A percentile compares a stretch with the other conserved stretches of the same genome.
Evolutionary conservation across 2,329 filamentous ascomycete genomes (phyloP).

Genomic region (Pseudogymnoascus sp.): DNA sequence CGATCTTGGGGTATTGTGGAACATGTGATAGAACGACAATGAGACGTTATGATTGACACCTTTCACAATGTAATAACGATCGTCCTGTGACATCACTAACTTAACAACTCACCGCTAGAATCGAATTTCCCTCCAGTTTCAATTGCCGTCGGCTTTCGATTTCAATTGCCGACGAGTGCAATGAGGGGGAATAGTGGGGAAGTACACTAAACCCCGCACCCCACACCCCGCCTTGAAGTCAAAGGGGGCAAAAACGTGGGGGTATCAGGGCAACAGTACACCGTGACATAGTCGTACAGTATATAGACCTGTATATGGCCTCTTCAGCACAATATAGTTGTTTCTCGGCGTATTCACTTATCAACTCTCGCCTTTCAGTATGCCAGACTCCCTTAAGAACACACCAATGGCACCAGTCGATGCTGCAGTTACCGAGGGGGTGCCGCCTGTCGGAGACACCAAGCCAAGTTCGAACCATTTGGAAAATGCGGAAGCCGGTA

Average conservation of each 20-base stretch:
- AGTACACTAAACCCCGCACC: neutral
- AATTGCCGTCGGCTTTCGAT: neutral
- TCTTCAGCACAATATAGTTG: neutral
- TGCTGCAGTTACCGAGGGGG: neutral
- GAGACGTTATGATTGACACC: neutral
- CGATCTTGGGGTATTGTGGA: neutral
- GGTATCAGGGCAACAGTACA: neutral
- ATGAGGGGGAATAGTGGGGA: slow-evolving; percentile 1
- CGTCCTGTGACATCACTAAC: neutral
- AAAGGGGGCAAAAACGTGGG: neutral
- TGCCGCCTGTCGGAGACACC: neutral
- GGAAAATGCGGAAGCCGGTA: neutral
- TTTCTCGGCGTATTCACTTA: neutral
- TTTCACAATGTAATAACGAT: neutral
- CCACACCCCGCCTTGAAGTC: neutral
- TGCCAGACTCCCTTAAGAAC: neutral
- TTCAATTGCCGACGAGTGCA: neutral
- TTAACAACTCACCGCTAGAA: neutral
- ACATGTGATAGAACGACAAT: neutral
- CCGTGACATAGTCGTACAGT: neutral
- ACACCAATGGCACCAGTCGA: neutral
- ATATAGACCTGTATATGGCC: neutral
- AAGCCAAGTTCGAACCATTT: neutral
- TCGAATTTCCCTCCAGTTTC: neutral
- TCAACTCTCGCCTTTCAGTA: neutral